Evolutionary conservation across 1,284 basidiomycete genomes (phyloP).

Genomic region (Cystobasidium slooffiae): DNA sequence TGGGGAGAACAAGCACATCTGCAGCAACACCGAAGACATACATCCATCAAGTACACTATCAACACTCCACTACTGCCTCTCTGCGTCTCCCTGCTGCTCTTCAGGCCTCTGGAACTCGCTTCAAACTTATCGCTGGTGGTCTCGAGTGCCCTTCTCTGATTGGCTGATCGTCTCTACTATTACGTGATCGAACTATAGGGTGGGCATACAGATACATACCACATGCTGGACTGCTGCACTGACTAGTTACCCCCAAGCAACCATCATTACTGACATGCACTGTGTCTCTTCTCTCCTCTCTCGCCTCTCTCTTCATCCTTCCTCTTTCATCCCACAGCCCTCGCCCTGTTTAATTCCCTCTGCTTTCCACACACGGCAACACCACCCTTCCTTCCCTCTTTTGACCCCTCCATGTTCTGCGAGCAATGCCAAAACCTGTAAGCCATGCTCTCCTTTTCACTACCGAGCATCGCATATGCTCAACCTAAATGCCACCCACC

Average conservation of each 20-base stretch:
- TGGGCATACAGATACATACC: not conserved
- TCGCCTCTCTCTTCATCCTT: not conserved
- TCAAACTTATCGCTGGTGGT: too few species aligned
- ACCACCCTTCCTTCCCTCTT: not conserved
- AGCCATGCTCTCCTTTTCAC: not conserved
- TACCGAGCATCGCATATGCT: not conserved
- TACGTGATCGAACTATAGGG: too few species aligned
- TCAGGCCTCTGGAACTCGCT: too few species aligned
- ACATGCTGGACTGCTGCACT: not conserved
- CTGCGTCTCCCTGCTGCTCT: too few species aligned
- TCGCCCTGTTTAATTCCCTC: not conserved
- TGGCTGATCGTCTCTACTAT: too few species aligned
- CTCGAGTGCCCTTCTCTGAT: too few species aligned
- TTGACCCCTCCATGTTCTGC: slow-evolving; percentile 24
- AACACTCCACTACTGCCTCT: too few species aligned
- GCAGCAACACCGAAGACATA: not conserved
- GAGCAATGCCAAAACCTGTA: slow-evolving; percentile 47
- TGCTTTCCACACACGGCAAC: not conserved
- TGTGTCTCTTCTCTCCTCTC: not conserved
- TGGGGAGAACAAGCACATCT: not conserved
- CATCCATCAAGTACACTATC: not conserved
- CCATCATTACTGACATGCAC: not conserved
- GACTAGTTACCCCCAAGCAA: not conserved
- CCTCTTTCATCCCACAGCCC: not conserved
- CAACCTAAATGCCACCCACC: not conserved